Base-by-base conservation (phyloP, 225 moss, liverwort and hornwort genomes). In the Sphagnum contortum region DNA sequence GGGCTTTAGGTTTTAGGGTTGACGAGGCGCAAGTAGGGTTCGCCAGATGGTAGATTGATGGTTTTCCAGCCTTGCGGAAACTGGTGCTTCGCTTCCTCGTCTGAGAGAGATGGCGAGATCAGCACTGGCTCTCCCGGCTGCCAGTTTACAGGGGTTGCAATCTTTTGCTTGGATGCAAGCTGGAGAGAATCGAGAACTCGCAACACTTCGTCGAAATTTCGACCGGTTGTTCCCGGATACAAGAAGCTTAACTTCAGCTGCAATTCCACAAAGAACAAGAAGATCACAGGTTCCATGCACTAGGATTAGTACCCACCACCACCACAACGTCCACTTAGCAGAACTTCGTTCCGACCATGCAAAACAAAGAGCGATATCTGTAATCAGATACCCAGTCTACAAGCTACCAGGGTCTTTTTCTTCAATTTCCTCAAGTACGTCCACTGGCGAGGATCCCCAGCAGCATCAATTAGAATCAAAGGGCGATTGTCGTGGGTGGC, bases 191-290 rank as follows among this genome's bases (percentile, higher is more conserved):
- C 81, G 5, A 87, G 54, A 12, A 84, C 84, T 12, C 87, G 84
- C 13, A 87, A 48, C 5, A 87, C 81, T 66, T 87, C 84, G 9
- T 83, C 81, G 59, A 87, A 81, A 59, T 87, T 84, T 1, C 87
- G 83, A 0, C 87, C 83, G 3, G 87, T 83, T 2, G 81, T 87
- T 11, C 83, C 81, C 0, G 84, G 87, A 58, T 81, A 84, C 64
- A 87, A 45, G 50, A 87, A 78, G 63, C 81, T 84, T 49, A 84
- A 64, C 79, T 87, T 87, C 76, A 87, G 47, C 87, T 87, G 77
- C 47, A 11, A 67, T 8, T 4, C 29, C 49, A 49, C 29, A 29
- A 29, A 29, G 29, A 29, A 29, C 29, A 29, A 29, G 29, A 29
- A 29, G 29, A 29, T 29, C 29, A 1, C 0, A 29, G 29, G 29